A percentile compares a stretch with the other conserved stretches of the same genome.
Conservation (phyloP, 768 basidiomycete species). For the Leccinum sublutescens region DNA sequence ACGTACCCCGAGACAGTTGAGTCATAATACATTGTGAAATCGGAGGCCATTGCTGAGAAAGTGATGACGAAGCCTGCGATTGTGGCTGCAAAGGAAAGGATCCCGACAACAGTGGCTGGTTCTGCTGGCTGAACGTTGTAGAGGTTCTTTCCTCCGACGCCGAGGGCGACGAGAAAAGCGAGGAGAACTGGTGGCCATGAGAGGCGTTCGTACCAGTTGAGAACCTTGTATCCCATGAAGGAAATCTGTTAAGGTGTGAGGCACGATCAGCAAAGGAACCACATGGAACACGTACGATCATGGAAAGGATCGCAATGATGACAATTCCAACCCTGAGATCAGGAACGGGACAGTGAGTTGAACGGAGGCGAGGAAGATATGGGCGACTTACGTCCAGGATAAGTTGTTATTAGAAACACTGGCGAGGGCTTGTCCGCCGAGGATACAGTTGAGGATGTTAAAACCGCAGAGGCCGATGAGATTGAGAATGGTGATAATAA, state of each 20-base stretch:
- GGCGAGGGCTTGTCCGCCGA: slow-evolving; percentile 66
- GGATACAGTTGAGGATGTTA: slow-evolving; percentile 63
- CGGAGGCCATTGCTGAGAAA: slow-evolving; percentile 59
- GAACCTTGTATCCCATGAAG: slow-evolving; percentile 64
- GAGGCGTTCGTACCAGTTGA: slow-evolving; percentile 71
- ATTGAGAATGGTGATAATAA: slow-evolving; percentile 54
- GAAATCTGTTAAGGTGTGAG: slow-evolving; percentile 41
- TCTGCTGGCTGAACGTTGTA: slow-evolving; percentile 41
- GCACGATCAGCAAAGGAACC: not conserved
- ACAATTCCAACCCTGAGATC: slow-evolving; percentile 71
- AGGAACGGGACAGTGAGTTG: slow-evolving; percentile 10
- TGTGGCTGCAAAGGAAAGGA: slow-evolving; percentile 68
- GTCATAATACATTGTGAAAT: slow-evolving; percentile 72
- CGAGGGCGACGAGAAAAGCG: slow-evolving; percentile 67
- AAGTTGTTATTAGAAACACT: slow-evolving; percentile 50
- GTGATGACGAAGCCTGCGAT: slow-evolving; percentile 74
- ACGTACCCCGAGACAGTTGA: slow-evolving; percentile 56
- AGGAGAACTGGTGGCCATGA: slow-evolving; percentile 80
- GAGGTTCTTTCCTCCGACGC: slow-evolving; percentile 72
- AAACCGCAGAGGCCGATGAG: slow-evolving; percentile 61
- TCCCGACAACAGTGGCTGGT: slow-evolving; percentile 51
- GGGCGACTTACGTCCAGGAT: slow-evolving; percentile 45
- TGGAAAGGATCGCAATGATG: slow-evolving; percentile 66
- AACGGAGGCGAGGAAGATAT: slow-evolving; percentile 4
- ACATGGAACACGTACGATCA: slow-evolving; percentile 43